A percentile compares a stretch with the other conserved stretches of the same genome.
Conservation (phyloP, 2,329 filamentous ascomycete species). For the Talaromyces amestolkiae region DNA sequence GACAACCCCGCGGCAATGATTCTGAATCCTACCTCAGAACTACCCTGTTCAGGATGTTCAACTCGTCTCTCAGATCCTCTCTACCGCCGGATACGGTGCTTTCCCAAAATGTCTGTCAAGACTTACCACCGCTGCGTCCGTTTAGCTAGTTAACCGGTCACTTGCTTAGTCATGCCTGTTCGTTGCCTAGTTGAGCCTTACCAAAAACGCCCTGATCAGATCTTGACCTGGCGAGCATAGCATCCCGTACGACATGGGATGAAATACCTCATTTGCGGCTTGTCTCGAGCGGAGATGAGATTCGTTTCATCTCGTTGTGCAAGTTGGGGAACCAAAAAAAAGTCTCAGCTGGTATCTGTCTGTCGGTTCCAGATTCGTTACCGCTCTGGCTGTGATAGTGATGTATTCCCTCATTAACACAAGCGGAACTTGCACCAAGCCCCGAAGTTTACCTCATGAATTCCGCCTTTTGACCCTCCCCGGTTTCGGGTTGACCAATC, state of each 20-base stretch:
- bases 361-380: background rate
- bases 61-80: background rate
- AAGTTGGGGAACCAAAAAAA: background rate
- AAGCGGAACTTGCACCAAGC: background rate
- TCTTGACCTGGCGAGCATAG: background rate
- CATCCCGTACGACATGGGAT: background rate
- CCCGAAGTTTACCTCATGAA: background rate
- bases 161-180: background rate
- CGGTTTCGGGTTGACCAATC: conserved; percentile 2
- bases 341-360: background rate
- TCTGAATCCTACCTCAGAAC: background rate
- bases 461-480: background rate
- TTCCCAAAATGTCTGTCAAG: background rate
- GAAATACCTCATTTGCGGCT: background rate
- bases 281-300: background rate
- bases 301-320: background rate
- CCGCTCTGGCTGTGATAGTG: background rate
- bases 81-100: background rate
- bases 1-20: background rate
- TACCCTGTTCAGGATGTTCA: background rate
- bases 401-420: background rate
- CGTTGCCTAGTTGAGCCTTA: background rate
- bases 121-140: background rate
- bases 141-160: background rate
- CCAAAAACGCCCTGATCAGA: background rate